A percentile compares a stretch with the other conserved stretches of the same genome.
phyloP scores from a whole-genome alignment of 2,329 filamentous ascomycete genomes.

The Cryphonectria japonica region DNA sequence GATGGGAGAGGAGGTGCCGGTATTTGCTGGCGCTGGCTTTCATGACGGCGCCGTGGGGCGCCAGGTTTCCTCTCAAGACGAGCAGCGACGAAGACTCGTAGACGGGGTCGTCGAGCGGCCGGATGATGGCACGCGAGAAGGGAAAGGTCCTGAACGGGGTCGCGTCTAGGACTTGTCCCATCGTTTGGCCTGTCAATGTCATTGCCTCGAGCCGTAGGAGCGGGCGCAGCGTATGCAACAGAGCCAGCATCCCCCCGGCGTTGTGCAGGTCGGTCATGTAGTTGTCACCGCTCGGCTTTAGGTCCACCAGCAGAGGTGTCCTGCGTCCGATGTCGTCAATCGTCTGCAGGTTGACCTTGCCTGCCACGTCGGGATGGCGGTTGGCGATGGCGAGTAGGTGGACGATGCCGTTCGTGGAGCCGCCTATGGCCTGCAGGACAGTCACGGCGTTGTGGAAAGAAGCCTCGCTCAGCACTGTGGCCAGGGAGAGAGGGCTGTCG shows the following conservation, averaged over 20 bases:
- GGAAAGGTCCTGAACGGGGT: conserved; percentile 63
- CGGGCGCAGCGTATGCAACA: conserved; percentile 77
- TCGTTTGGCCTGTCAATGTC: conserved; percentile 82
- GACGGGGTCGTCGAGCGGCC: conserved; percentile 65
- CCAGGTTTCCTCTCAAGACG: conserved; percentile 81
- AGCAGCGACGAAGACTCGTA: conserved; percentile 79
- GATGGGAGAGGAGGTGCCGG: conserved; percentile 55
- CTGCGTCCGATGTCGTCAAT: conserved; percentile 77
- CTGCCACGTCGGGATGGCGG: conserved; percentile 68
- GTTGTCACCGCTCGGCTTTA: conserved; percentile 85
- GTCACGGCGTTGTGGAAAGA: conserved; percentile 86
- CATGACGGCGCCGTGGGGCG: conserved; percentile 80
- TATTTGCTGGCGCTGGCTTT: conserved; percentile 90
- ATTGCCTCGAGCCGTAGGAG: conserved; percentile 76
- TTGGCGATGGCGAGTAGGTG: conserved; percentile 86
- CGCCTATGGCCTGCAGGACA: conserved; percentile 83
- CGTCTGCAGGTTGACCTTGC: conserved; percentile 71
- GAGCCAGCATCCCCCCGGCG: conserved; percentile 80
- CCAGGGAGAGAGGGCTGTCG: conserved; percentile 66
- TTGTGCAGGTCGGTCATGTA: conserved; percentile 92
- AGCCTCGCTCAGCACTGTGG: conserved; percentile 61
- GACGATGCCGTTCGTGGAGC: conserved; percentile 83
- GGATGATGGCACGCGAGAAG: conserved; percentile 53
- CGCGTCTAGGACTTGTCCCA: conserved; percentile 76
- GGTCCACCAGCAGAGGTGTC: conserved; percentile 80